These are phyloP conservation scores for Helminthosporium solani DNA, from an alignment of 2,329 filamentous ascomycete genomes.

Conservation along the genomic window DNA sequence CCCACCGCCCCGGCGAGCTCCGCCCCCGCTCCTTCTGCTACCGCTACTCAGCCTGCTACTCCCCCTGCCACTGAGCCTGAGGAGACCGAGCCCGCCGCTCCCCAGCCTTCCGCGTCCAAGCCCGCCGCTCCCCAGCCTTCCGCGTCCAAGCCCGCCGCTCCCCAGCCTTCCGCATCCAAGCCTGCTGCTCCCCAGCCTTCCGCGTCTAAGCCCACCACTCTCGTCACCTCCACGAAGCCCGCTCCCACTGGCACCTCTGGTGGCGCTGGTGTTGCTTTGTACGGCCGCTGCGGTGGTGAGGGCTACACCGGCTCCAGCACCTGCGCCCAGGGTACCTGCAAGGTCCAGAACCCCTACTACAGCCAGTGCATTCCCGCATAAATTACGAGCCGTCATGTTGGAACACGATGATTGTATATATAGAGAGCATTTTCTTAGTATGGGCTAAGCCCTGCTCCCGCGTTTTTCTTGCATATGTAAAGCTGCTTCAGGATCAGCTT, in stretches of 20 bases:
- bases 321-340: slow-evolving; percentile 46
- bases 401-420: slow-evolving; percentile 9
- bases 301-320: slow-evolving; percentile 42
- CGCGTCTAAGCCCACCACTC: slow-evolving; percentile 16
- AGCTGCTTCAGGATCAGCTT: slow-evolving; percentile 12
- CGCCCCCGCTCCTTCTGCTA: slow-evolving; percentile 12
- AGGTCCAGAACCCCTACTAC: slow-evolving; percentile 48
- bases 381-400: slow-evolving; percentile 9
- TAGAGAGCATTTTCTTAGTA: slow-evolving; percentile 14
- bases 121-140: neutral
- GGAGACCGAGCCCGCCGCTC: neutral
- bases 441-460: slow-evolving; percentile 8
- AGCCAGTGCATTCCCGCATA: slow-evolving; percentile 44
- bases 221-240: slow-evolving; percentile 25
- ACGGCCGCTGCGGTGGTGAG: slow-evolving; percentile 48
- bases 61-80: slow-evolving; percentile 6
- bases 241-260: slow-evolving; percentile 17
- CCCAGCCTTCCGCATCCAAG: slow-evolving; percentile 5
- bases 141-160: neutral
- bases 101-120: slow-evolving; percentile 3
- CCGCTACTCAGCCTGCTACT: slow-evolving; percentile 1
- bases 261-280: slow-evolving; percentile 16
- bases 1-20: slow-evolving; percentile 6
- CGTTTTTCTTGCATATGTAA: neutral
- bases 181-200: neutral